A percentile compares a stretch with the other conserved stretches of the same genome.
Evolutionary conservation across 148 eudicot genomes (phyloP).

Genomic region (Dianthus caryophyllus): DNA sequence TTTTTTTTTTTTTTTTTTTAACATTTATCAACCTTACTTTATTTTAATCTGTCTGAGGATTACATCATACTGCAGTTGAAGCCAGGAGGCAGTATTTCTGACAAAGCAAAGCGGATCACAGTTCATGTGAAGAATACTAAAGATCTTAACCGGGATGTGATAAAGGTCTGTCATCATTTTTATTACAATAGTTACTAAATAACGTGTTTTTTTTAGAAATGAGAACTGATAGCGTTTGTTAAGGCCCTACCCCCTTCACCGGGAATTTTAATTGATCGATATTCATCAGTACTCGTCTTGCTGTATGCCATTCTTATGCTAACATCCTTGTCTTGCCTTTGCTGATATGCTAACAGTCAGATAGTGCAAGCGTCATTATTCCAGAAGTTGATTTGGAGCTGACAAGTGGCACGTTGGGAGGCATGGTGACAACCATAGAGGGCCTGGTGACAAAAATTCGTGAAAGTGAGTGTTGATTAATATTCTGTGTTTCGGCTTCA

Average conservation of each 20-base stretch:
- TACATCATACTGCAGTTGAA: constrained; percentile 57
- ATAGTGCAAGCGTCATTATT: constrained; percentile 70
- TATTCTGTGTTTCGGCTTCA: constrained; percentile 2
- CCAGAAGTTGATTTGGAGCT: constrained; percentile 95
- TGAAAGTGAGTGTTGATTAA: constrained; percentile 61
- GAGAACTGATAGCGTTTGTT: too few relatives aligned
- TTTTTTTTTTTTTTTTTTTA: not conserved
- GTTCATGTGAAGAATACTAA: constrained; percentile 53
- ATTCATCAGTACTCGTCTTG: not conserved
- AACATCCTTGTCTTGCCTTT: not conserved
- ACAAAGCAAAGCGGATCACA: constrained; percentile 67
- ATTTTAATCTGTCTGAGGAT: not conserved
- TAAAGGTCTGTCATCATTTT: constrained; percentile 49
- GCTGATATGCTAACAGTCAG: constrained; percentile 49
- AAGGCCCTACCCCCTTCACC: not conserved
- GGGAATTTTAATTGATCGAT: not conserved
- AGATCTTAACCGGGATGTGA: constrained; percentile 93
- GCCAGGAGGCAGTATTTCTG: constrained; percentile 82
- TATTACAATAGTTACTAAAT: too few relatives aligned
- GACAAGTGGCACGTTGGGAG: constrained; percentile 88
- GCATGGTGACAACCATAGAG: constrained; percentile 87
- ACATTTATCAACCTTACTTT: not conserved
- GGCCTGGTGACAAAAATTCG: constrained; percentile 80
- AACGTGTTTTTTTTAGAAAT: too few relatives aligned
- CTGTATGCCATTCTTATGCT: not conserved